Conservation (phyloP, 2,329 filamentous ascomycete species). For the Microcyclospora tardicrescens region DNA sequence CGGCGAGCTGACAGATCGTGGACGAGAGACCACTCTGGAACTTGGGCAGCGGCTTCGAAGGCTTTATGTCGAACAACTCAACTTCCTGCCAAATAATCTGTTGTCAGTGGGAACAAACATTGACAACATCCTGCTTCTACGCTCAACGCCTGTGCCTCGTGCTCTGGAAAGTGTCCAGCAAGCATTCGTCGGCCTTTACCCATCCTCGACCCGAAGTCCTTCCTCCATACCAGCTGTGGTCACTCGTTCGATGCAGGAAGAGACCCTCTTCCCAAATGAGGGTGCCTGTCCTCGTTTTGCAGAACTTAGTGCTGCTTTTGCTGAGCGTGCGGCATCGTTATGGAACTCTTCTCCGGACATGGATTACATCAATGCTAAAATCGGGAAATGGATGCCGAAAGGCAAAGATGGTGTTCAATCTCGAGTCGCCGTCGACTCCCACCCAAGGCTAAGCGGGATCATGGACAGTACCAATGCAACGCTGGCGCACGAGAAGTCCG, state of each 20-base stretch:
- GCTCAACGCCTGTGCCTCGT: constrained; percentile 37
- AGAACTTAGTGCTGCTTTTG: constrained; percentile 35
- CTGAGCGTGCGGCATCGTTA: constrained; percentile 32
- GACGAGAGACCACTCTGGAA: constrained; percentile 36
- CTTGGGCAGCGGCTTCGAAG: constrained; percentile 35
- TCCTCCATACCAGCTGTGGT: constrained; percentile 32
- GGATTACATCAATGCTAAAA: constrained; percentile 63
- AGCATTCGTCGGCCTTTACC: constrained; percentile 37
- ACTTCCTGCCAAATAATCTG: constrained; percentile 35
- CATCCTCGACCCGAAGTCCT: constrained; percentile 27
- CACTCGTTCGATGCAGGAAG: constrained; percentile 32
- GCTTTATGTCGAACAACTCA: constrained; percentile 38
- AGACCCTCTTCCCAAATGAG: constrained; percentile 40
- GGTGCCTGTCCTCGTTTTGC: constrained; percentile 35
- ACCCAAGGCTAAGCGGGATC: constrained; percentile 73
- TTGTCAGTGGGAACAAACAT: constrained; percentile 17
- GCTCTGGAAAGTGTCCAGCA: constrained; percentile 40
- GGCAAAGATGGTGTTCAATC: not conserved
- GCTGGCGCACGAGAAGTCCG: constrained; percentile 67
- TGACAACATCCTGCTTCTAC: constrained; percentile 28
- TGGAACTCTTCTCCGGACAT: constrained; percentile 59
- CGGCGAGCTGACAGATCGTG: constrained; percentile 38
- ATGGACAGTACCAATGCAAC: constrained; percentile 92
- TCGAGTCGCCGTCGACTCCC: constrained; percentile 64
- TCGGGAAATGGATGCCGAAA: constrained; percentile 75